Conservation (phyloP, 495 filamentous ascomycete species). For the Neurospora discreta region DNA sequence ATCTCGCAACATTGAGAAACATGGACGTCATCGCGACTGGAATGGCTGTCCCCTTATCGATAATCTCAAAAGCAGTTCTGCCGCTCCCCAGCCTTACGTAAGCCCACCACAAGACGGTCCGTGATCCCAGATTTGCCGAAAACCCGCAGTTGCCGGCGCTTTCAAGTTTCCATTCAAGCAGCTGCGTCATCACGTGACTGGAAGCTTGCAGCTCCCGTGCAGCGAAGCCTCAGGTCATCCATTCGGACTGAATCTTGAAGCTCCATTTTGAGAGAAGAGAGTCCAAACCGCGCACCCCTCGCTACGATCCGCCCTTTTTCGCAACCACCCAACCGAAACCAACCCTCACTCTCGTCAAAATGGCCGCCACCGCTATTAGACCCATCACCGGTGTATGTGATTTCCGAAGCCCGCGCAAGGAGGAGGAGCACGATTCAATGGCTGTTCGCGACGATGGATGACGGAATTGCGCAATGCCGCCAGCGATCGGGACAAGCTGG, state of each 20-base stretch:
- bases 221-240: constrained; percentile 18
- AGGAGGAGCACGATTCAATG: neutral
- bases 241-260: constrained; percentile 6
- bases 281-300: constrained; percentile 17
- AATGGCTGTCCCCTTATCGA: neutral
- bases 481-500: neutral
- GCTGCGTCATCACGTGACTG: neutral
- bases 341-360: constrained; percentile 20
- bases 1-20: neutral
- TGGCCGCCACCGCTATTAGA: constrained; percentile 22
- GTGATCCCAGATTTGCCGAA: neutral
- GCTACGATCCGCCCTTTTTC: constrained; percentile 9
- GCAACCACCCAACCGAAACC: constrained; percentile 4
- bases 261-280: constrained; percentile 12
- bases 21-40: neutral
- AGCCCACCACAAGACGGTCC: neutral
- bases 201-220: constrained; percentile 7
- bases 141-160: neutral
- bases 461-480: neutral
- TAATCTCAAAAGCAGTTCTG: neutral
- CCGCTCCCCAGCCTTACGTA: neutral
- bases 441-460: neutral
- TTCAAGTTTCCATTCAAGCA: neutral
- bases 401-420: neutral
- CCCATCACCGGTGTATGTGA: constrained; percentile 20